Evolutionary conservation across 179 eudicot species (phyloP).

Genomic region (Beta corolliflora): DNA sequence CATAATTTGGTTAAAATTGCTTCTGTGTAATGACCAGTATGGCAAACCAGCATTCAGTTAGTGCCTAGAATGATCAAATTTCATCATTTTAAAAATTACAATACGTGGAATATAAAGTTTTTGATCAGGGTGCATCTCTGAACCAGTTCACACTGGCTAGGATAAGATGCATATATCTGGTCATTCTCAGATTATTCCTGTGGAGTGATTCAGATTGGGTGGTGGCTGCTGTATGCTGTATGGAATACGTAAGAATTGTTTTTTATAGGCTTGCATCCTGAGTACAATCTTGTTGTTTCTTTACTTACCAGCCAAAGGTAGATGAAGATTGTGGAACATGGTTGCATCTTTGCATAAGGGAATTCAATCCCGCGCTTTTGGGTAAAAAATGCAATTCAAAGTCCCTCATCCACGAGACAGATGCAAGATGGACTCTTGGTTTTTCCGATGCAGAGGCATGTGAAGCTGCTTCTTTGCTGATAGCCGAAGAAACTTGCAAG

Average conservation of each 20-base stretch:
- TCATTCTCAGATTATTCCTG: neutral
- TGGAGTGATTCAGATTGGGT: neutral
- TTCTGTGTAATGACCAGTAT: neutral
- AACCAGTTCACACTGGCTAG: too few relatives aligned
- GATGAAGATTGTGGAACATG: conserved; percentile 42
- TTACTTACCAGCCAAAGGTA: conserved; percentile 40
- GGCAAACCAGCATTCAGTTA: neutral
- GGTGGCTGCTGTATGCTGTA: neutral
- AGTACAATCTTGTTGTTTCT: neutral
- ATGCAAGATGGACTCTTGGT: conserved; percentile 59
- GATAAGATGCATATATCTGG: neutral
- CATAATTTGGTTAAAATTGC: neutral
- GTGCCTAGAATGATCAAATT: neutral
- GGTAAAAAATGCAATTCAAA: conserved; percentile 19
- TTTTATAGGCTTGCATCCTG: neutral
- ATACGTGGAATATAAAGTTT: too few relatives aligned
- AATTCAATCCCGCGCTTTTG: conserved; percentile 30
- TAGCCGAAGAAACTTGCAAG: conserved; percentile 44
- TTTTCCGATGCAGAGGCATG: conserved; percentile 49
- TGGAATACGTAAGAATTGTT: neutral
- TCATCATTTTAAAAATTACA: neutral
- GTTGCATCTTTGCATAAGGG: conserved; percentile 51
- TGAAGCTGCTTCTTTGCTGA: conserved; percentile 36
- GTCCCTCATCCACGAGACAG: conserved; percentile 24
- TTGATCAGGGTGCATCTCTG: too few relatives aligned